Conservation (phyloP, 768 basidiomycete genomes). For the Auriscalpium microsporum region DNA sequence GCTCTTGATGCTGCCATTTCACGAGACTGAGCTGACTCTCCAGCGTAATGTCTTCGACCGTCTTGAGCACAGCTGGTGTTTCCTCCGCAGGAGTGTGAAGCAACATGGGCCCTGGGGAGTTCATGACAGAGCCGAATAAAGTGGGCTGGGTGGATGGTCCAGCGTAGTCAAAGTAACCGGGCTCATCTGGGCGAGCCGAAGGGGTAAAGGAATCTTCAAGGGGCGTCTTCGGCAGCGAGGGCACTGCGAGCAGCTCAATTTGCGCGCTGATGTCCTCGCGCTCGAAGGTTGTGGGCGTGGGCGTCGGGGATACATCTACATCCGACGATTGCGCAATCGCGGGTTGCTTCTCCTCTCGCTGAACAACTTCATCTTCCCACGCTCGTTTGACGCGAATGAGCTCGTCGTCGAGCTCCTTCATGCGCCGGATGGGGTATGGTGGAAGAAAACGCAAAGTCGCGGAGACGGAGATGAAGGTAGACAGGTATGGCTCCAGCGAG, state of each 20-base stretch:
- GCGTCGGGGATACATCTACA: constrained; percentile 3
- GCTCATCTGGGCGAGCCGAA: constrained; percentile 5
- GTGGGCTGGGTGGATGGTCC: constrained; percentile 22
- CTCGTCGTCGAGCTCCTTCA: constrained; percentile 82
- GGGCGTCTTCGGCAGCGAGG: constrained; percentile 32
- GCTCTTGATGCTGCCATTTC: constrained; percentile 79
- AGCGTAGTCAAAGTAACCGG: constrained; percentile 37
- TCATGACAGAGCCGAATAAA: constrained; percentile 18
- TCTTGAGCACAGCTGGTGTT: constrained; percentile 43
- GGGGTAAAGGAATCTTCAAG: constrained; percentile 20
- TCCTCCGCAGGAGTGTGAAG: constrained; percentile 29
- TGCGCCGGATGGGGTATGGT: constrained; percentile 77
- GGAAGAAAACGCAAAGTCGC: constrained; percentile 88
- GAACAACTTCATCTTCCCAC: constrained; percentile 84
- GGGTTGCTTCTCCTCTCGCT: constrained; percentile 59
- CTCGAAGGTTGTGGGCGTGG: constrained; percentile 17
- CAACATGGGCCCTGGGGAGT: constrained; percentile 17
- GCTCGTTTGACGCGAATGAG: constrained; percentile 60
- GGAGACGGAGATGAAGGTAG: constrained; percentile 88
- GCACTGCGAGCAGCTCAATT: constrained; percentile 45
- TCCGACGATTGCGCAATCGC: neutral
- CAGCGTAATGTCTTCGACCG: constrained; percentile 57
- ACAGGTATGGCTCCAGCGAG: constrained; percentile 75
- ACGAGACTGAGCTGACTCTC: constrained; percentile 65
- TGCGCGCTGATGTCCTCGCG: constrained; percentile 54